Evolutionary conservation across 108 stramenopile species (phyloP), one percentile per base, ranked within the genome.

Genomic region (Aurantiochytrium sp.): DNA sequence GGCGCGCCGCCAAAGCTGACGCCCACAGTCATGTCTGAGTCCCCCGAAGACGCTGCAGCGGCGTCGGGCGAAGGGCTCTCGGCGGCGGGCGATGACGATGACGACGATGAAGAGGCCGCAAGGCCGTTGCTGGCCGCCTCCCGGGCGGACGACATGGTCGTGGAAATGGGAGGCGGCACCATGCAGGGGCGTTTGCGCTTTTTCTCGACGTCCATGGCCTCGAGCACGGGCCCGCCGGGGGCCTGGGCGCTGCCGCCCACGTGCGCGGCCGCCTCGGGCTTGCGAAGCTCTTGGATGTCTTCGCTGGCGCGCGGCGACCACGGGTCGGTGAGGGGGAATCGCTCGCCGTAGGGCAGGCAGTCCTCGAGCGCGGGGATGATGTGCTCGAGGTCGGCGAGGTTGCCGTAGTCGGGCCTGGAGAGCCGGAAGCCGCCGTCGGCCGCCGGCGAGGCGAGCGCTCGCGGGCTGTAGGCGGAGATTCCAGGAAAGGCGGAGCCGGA

Each of bases 241-340:
- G 8, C 24, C 59, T 65, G 59, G 59, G 27, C 2, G 34, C 32
- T 65, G 59, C 19, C 59, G 19, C 24, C n/a, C n/a, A n/a, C n/a
- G n/a, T n/a, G n/a, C n/a, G n/a, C n/a, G n/a, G n/a, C n/a, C n/a
- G n/a, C 34, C 32, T 65, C 22, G 34, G 10, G 22, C 34, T 65
- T 65, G 59, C 59, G 59, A 6, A 65, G 15, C 22, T 15, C 59
- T 3, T 65, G 3, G 59, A 65, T 30, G 15, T 65, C 59, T 34
- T 8, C 59, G 59, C 34, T 65, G 36, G 24, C 73, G n/a, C 73
- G 73, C 45, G 73, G 73, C n/a, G 73, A 81, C 73, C 73, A 81
- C 39, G 73, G 73, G 45, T 81, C 73, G 12, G 59, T 34, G 10
- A 65, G 59, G 19, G 73, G 45, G 19, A 41, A 17, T 6, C 45